Evolutionary conservation across 371 early-diverging fungal genomes (phyloP).

Genomic region (Mucor velutinosus): DNA sequence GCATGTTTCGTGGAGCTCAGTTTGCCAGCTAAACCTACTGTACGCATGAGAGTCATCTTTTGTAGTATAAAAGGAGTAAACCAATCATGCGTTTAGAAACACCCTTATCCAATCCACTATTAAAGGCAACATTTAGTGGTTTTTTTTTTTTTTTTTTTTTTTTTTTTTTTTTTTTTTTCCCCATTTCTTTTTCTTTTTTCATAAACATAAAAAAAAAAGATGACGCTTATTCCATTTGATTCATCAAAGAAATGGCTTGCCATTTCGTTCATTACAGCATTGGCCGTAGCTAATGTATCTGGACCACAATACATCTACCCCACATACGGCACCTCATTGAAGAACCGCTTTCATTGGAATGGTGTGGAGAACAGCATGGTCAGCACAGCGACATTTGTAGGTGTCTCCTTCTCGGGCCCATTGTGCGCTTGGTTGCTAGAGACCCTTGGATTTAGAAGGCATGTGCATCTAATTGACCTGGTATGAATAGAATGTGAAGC

Average conservation of each 20-base stretch:
- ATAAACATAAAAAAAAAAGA: not conserved
- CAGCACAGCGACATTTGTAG: constrained; percentile 51
- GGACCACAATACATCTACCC: constrained; percentile 55
- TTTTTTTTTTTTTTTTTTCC: not conserved
- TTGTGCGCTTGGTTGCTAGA: constrained; percentile 45
- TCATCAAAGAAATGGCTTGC: constrained; percentile 2
- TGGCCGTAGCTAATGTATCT: constrained; percentile 45
- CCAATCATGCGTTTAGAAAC: not conserved
- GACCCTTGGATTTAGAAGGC: constrained; percentile 32
- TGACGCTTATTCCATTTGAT: not conserved
- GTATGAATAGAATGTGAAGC: no score
- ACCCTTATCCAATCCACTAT: not conserved
- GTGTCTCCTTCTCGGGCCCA: constrained; percentile 53
- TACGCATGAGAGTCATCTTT: not conserved
- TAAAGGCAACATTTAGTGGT: not conserved
- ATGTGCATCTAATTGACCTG: not conserved
- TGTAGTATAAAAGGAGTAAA: not conserved
- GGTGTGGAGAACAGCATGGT: constrained; percentile 51
- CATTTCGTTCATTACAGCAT: constrained; percentile 36
- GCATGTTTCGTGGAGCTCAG: not conserved
- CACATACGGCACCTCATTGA: constrained; percentile 42
- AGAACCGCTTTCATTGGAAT: constrained; percentile 43
- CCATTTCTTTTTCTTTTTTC: not conserved
- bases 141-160: not conserved
- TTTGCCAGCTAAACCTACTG: not conserved